These are phyloP conservation scores for Mycena crocata DNA, from an alignment of 768 basidiomycete species.

Conservation along the genomic window DNA sequence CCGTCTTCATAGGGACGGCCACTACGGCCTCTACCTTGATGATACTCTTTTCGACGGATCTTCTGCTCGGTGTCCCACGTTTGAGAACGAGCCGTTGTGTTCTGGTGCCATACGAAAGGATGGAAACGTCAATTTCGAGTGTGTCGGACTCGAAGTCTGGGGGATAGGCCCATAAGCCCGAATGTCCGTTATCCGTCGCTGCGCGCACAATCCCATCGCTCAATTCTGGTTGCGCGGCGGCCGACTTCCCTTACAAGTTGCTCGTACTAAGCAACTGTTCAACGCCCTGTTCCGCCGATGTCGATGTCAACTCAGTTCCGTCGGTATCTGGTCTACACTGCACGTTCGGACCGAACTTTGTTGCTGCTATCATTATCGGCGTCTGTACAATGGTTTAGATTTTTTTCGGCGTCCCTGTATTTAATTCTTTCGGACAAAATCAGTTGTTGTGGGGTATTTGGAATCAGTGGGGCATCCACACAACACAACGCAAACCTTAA, in stretches of 20 bases:
- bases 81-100: slow-evolving; percentile 88
- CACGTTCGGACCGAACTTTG: neutral
- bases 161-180: slow-evolving; percentile 62
- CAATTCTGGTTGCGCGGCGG: no score
- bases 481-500: no score
- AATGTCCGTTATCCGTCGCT: neutral
- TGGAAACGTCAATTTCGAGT: slow-evolving; percentile 80
- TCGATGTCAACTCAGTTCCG: no score
- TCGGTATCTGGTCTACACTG: neutral
- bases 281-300: neutral
- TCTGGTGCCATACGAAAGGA: slow-evolving; percentile 57
- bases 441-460: neutral
- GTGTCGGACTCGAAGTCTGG: slow-evolving; percentile 95
- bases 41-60: slow-evolving; percentile 85
- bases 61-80: slow-evolving; percentile 87
- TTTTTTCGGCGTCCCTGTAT: slow-evolving; percentile 1
- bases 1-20: slow-evolving; percentile 71
- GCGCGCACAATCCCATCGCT: no score
- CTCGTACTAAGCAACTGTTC: no score
- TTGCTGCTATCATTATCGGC: slow-evolving; percentile 17
- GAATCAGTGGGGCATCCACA: neutral
- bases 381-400: slow-evolving; percentile 3
- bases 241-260: no score
- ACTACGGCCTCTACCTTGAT: slow-evolving; percentile 91
- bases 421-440: neutral